These are phyloP conservation scores for Biancaea sappan DNA, from an alignment of 306 rosid species.

Conservation along the genomic window DNA sequence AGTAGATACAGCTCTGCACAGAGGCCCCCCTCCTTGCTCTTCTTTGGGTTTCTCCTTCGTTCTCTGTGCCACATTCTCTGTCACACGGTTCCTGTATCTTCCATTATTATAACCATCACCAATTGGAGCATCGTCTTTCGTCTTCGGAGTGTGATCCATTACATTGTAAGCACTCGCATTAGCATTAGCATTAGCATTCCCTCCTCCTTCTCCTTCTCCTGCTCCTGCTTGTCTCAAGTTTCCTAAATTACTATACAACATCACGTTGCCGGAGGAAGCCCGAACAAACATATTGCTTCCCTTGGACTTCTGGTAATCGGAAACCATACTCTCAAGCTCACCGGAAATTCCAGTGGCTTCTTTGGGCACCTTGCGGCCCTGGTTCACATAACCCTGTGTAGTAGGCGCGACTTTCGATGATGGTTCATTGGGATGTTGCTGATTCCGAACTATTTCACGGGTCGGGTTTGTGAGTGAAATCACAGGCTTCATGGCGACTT, in stretches of 20 bases:
- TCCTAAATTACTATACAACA: constrained; percentile 76
- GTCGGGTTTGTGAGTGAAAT: constrained; percentile 30
- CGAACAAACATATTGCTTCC: constrained; percentile 63
- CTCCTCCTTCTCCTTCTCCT: not conserved
- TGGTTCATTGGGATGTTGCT: constrained; percentile 5
- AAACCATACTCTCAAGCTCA: constrained; percentile 79
- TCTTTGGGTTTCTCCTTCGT: constrained; percentile 20
- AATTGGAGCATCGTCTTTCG: constrained; percentile 33
- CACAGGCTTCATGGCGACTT: constrained; percentile 21
- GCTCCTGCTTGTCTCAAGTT: constrained; percentile 61
- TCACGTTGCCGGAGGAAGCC: constrained; percentile 85
- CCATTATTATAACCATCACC: constrained; percentile 32
- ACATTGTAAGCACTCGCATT: constrained; percentile 29
- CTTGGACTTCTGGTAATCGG: constrained; percentile 61
- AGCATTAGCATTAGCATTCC: constrained; percentile 24
- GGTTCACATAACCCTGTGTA: constrained; percentile 55
- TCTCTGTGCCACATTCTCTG: constrained; percentile 21
- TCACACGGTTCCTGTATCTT: constrained; percentile 27
- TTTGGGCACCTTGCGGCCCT: constrained; percentile 65
- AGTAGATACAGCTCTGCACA: constrained; percentile 80
- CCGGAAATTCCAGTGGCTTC: constrained; percentile 80
- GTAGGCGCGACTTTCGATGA: constrained; percentile 14
- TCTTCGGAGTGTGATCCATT: constrained; percentile 45
- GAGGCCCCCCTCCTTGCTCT: constrained; percentile 44
- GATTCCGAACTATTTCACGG: constrained; percentile 8